Base-by-base conservation (phyloP, 257 asterid species). In the Solanum piurae region DNA sequence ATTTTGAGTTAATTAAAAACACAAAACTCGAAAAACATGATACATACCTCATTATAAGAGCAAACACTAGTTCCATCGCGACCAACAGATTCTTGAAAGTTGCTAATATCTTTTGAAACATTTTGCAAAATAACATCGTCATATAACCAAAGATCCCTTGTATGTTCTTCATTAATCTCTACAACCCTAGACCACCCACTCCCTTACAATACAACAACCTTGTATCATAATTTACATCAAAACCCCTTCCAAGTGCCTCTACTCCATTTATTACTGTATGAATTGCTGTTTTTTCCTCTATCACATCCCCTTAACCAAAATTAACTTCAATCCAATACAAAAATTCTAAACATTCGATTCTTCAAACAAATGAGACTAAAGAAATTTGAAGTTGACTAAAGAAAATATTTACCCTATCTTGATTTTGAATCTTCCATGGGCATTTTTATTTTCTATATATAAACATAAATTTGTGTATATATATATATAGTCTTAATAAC, bases 161-260 rank as follows among this genome's bases (percentile, higher is more conserved):
- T 82, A 72, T 94, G 93, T 27, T 92, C 93, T 86, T 92, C 96
- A 86, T 94, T 96, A 89, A 95, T 90, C 88, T 93, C 95, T 87
- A 95, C 94, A 58, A 95, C 91, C 89, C 93, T 95, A 34, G 98
- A 94, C 77, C 99, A 14, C 92, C 87, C 82, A 92, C 93, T 66
- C 99, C 98, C 89, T 96, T 96, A 91, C 98, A 95, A 74, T 95
- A 95, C 58, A 96, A 93, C 92, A 96, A 94, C 91, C 98, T 94
- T 20, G 99, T 96, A 87, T 96, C 99, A 82, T 90, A 94, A 90
- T 94, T 96, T 40, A 95, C 98, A 90, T 96, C 99, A 88, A 96
- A 96, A 0, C 98, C 98, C 94, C 95, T 93, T 6, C 98, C 98
- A 84, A 96, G 86, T 60, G 98, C 98, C 91, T 95, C 95, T 87